Base-by-base conservation (phyloP, 2,329 filamentous ascomycete species). In the Xylaria sp. region DNA sequence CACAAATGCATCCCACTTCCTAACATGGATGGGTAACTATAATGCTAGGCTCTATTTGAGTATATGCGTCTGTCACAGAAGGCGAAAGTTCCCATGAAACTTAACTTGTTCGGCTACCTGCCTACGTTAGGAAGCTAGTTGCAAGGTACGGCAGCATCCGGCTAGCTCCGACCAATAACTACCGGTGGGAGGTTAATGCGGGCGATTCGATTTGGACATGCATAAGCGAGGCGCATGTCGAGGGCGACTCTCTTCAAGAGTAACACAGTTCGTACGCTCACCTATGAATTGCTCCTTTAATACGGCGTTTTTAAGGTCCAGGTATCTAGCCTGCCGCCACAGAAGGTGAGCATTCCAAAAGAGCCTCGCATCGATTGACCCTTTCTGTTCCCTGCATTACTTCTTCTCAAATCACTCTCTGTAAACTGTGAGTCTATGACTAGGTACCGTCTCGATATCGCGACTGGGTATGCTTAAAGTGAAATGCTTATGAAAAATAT, bases 181-280 rank as follows among this genome's bases (percentile, higher is more conserved):
- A n/a, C 23, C 33, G 31, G 31, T 23, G 20, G n/a, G 38, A 46
- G n/a, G 23, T 49, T n/a, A 46, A 54, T 59, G 44, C 46, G 28
- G 40, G 51, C 38, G 26, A 67, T 38, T 28, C 38, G 26, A 67
- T 38, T 28, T 33, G 53, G 23, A 51, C 20, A 13, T 59, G 53
- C 49, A 42, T 58, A 65, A 38, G 56, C 57, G 61, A 67, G 57
- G 44, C 44, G 48, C 20, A 54, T 51, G 53, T 58, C 59, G 54
- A 51, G 26, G 46, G 40, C 36, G 38, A 28, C 7, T 13, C 3
- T 6, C 28, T 53, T 33, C 49, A n/a, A 33, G 28, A 33, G 48
- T 23, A 31, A 23, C 11, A 13, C 40, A 42, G 15, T 15, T 42
- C 15, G 48, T 33, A 20, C 28, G 3, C 17, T 53, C 28, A 33